Evolutionary conservation across 306 rosid genomes (phyloP).

Genomic region (Fragaria ananassa): DNA sequence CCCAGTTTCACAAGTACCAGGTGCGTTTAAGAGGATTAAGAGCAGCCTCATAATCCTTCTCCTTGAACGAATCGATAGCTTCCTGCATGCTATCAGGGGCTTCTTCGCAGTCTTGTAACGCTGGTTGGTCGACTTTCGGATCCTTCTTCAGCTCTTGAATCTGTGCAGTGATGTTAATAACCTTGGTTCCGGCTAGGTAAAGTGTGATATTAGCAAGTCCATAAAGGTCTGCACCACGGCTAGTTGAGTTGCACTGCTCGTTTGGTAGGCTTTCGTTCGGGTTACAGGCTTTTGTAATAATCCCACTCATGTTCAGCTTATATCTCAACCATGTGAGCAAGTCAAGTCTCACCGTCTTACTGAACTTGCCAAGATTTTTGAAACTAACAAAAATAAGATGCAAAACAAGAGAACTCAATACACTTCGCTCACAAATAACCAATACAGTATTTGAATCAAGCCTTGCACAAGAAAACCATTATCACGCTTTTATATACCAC

Average conservation of each 20-base stretch:
- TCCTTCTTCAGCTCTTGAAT: too few species aligned
- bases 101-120: too few species aligned
- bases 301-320: background rate
- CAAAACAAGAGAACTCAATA: background rate
- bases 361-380: background rate
- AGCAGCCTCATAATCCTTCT: too few species aligned
- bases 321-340: background rate
- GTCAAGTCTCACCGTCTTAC: background rate
- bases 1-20: background rate
- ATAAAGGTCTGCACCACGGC: background rate
- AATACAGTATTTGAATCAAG: background rate
- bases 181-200: background rate
- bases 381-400: background rate
- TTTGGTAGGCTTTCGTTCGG: background rate
- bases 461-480: conserved; percentile 19
- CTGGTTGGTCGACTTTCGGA: too few species aligned
- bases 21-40: too few species aligned
- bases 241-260: background rate
- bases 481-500: conserved; percentile 48
- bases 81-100: too few species aligned
- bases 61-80: too few species aligned
- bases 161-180: too few species aligned
- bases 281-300: background rate
- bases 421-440: background rate
- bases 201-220: background rate